Conservation (phyloP, 2,329 filamentous ascomycete species). For the Aspergillus pseudonomiae region DNA sequence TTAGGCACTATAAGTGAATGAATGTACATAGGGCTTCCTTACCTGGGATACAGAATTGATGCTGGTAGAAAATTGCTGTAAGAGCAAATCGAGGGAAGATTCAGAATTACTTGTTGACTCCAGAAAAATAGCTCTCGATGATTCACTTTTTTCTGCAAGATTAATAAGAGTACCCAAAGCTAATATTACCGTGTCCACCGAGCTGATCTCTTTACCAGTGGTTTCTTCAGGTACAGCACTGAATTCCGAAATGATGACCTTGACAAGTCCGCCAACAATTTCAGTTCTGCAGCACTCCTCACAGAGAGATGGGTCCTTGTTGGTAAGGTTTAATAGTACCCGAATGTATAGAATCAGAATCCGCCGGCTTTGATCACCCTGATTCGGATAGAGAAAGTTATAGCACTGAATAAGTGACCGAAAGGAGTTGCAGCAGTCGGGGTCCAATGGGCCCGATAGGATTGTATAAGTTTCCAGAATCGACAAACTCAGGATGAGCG, state of each 20-base stretch:
- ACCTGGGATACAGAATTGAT: conserved; percentile 70
- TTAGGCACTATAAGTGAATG: conserved; percentile 14
- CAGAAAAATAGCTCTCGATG: conserved; percentile 59
- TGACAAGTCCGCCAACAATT: conserved; percentile 41
- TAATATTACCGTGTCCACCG: conserved; percentile 74
- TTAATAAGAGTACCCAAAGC: conserved; percentile 85
- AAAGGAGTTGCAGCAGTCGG: conserved; percentile 31
- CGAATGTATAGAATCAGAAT: conserved; percentile 57
- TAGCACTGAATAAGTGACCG: conserved; percentile 38
- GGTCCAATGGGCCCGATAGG: conserved; percentile 28
- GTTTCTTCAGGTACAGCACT: conserved; percentile 33
- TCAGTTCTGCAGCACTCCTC: conserved; percentile 61
- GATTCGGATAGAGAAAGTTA: conserved; percentile 40
- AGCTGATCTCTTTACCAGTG: conserved; percentile 49
- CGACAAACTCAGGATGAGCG: conserved; percentile 35
- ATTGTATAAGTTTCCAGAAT: conserved; percentile 44
- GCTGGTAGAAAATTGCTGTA: conserved; percentile 69
- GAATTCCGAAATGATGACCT: conserved; percentile 39
- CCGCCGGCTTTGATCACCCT: conserved; percentile 23
- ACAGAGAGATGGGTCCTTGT: conserved; percentile 73
- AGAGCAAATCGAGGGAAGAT: conserved; percentile 61
- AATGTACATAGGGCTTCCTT: conserved; percentile 35
- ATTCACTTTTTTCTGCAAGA: conserved; percentile 74
- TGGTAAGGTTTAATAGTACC: conserved; percentile 82
- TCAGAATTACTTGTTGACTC: conserved; percentile 37